Base-by-base conservation (phyloP, 768 basidiomycete genomes). In the Termitomyces sp. region DNA sequence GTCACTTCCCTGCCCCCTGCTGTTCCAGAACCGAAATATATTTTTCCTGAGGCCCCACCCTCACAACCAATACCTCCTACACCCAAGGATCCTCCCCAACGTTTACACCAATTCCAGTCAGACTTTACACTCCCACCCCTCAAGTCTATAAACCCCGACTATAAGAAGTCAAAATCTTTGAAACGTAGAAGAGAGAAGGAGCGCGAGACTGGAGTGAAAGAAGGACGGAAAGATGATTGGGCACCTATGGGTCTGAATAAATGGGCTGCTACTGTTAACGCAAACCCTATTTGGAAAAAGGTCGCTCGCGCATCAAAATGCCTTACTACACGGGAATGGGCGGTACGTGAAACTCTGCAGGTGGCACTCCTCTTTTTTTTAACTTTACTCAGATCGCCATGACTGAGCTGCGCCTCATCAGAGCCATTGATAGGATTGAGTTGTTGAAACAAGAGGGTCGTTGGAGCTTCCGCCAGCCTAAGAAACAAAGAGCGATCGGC, bases 401-500 rank as follows among this genome's bases (percentile, higher is more conserved):
- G 66, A 74, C 79, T 16, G 95, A 98, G 65, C 65, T 96, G 54
- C 79, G 86, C 56, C 77, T 95, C 32, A 69, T 89, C 31, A 83
- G 91, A 39, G 84, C 92, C 1, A 77, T 97, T 58, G 92, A 95
- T 44, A 81, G 88, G 11, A 85, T 99, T 45, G 94, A 98, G 56
- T 68, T 74, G 27, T 78, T 98, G 54, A 95, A 97, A 68, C 79
- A 82, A 25, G 81, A 80, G 11, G 86, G 86, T 3, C 76, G 83
- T 33, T 99, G 97, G 96, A 89, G 89, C 60, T 91, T 96, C 63
- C 76, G 96, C 50, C 97, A 99, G 64, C 94, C 94, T 10, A 98
- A 96, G 71, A 96, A 94, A 70, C 91, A 95, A 64, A 79, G 90
- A 55, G 88, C 85, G 27, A 78, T 94, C 16, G 85, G 87, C 20